Evolutionary conservation across 1,284 basidiomycete genomes (phyloP).

Genomic region (Rhodotorula sp.): DNA sequence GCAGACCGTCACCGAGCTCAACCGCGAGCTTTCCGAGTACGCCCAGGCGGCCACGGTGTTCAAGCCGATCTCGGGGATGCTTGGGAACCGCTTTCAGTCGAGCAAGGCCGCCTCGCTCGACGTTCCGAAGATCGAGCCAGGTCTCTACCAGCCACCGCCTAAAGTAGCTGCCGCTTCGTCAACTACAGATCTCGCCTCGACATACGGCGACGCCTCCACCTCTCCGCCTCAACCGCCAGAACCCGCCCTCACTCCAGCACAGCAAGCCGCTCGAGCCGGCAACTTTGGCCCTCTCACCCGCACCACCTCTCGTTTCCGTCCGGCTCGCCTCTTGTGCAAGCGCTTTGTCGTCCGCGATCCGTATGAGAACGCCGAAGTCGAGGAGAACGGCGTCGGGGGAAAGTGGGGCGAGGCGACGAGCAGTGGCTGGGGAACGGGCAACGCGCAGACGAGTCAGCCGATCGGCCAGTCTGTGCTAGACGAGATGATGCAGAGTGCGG

Average conservation of each 20-base stretch:
- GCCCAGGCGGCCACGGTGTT: slow-evolving; percentile 83
- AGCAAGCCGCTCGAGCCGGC: slow-evolving; percentile 74
- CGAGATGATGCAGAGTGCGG: slow-evolving; percentile 34
- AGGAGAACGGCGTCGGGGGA: slow-evolving; percentile 11
- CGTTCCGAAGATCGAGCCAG: slow-evolving; percentile 50
- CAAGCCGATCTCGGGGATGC: slow-evolving; percentile 85
- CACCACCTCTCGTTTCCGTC: slow-evolving; percentile 66
- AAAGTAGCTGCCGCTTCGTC: slow-evolving; percentile 66
- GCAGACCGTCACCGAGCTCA: slow-evolving; percentile 67
- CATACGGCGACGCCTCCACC: slow-evolving; percentile 48
- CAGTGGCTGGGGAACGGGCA: slow-evolving; percentile 16
- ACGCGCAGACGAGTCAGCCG: slow-evolving; percentile 16
- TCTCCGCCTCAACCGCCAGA: slow-evolving; percentile 45
- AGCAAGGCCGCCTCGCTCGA: slow-evolving; percentile 59
- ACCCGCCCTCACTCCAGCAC: slow-evolving; percentile 65
- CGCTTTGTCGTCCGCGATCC: slow-evolving; percentile 91
- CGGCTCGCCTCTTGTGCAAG: slow-evolving; percentile 80
- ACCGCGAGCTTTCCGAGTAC: slow-evolving; percentile 81
- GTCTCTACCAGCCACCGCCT: slow-evolving; percentile 49
- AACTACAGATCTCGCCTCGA: slow-evolving; percentile 47
- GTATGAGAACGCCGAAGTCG: slow-evolving; percentile 53
- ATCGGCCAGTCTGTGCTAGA: slow-evolving; percentile 38
- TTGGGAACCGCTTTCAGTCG: slow-evolving; percentile 83
- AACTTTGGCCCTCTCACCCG: slow-evolving; percentile 86
- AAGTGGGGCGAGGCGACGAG: slow-evolving; percentile 36